Evolutionary conservation across 768 basidiomycete genomes (phyloP).

Genomic region (Russula abietina): DNA sequence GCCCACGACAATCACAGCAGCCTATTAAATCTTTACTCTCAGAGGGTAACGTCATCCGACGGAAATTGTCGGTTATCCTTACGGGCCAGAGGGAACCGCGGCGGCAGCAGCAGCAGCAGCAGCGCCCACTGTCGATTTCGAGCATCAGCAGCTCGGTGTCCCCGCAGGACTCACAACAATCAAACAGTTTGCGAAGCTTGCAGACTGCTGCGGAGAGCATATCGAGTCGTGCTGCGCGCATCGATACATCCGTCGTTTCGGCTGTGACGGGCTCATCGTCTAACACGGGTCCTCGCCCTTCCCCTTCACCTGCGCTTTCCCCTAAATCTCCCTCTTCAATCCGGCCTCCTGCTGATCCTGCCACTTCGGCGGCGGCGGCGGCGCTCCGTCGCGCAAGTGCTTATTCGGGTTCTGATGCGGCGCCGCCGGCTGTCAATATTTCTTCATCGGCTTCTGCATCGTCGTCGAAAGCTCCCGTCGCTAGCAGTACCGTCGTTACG

Average conservation of each 20-base stretch:
- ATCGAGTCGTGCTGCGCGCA: slow-evolving; percentile 31
- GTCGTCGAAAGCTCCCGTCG: background rate
- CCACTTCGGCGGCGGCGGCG: background rate
- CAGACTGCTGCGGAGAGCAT: slow-evolving; percentile 45
- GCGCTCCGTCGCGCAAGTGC: background rate
- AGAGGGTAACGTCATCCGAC: slow-evolving; percentile 23
- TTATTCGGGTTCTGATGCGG: background rate
- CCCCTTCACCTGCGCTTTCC: background rate
- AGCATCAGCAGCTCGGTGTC: slow-evolving; percentile 39
- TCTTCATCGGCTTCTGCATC: background rate
- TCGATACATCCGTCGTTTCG: background rate
- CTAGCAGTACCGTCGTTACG: background rate
- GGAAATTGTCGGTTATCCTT: slow-evolving; percentile 35
- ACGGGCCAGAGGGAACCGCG: slow-evolving; percentile 31
- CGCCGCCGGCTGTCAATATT: background rate
- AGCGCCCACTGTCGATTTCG: slow-evolving; percentile 47
- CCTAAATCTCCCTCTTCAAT: background rate
- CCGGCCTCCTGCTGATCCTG: background rate
- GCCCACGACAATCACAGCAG: background rate
- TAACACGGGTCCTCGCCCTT: background rate
- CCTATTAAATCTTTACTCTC: background rate
- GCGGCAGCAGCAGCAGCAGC: slow-evolving; percentile 33
- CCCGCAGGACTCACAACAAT: slow-evolving; percentile 34
- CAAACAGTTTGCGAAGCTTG: slow-evolving; percentile 51
- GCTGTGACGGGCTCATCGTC: slow-evolving; percentile 1